Conservation (phyloP, 768 basidiomycete species). For the Agrocybe praecox region DNA sequence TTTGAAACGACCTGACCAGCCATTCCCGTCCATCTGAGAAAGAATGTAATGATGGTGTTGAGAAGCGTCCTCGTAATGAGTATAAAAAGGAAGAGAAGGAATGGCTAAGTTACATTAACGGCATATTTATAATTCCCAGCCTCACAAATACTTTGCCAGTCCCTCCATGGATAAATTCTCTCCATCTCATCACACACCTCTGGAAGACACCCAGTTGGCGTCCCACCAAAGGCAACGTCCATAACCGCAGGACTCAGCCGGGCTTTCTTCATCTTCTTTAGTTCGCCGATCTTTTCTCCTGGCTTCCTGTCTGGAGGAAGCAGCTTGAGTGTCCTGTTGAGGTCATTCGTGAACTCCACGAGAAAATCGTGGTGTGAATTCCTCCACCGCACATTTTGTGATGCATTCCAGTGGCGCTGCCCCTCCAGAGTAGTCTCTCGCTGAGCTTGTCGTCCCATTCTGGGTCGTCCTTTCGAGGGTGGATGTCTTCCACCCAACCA, state of each 20-base stretch:
- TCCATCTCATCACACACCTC: constrained; percentile 45
- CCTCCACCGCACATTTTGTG: constrained; percentile 47
- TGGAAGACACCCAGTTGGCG: constrained; percentile 41
- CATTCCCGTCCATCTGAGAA: constrained; percentile 59
- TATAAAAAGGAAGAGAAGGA: constrained; percentile 5
- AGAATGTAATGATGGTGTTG: not conserved
- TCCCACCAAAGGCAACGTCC: constrained; percentile 60
- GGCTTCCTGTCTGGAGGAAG: constrained; percentile 31
- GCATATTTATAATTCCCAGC: constrained; percentile 65
- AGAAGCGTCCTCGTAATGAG: not conserved
- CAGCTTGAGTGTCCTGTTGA: constrained; percentile 40
- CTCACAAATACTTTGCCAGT: constrained; percentile 41
- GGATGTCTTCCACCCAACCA: constrained; percentile 46
- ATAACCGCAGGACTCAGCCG: constrained; percentile 55
- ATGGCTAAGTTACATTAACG: constrained; percentile 56
- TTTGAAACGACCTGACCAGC: constrained; percentile 72
- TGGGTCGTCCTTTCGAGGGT: constrained; percentile 50
- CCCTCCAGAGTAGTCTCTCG: constrained; percentile 71
- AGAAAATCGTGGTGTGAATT: constrained; percentile 52
- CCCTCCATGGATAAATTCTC: constrained; percentile 51
- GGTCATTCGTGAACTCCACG: constrained; percentile 42
- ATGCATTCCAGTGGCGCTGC: constrained; percentile 69
- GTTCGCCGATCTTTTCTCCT: constrained; percentile 34
- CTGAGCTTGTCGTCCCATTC: constrained; percentile 66
- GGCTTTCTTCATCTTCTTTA: constrained; percentile 34